Evolutionary conservation across 139 green algal genomes (phyloP), one percentile per base, ranked within the genome.

Genomic region (Zygnema circumcarinatum): DNA sequence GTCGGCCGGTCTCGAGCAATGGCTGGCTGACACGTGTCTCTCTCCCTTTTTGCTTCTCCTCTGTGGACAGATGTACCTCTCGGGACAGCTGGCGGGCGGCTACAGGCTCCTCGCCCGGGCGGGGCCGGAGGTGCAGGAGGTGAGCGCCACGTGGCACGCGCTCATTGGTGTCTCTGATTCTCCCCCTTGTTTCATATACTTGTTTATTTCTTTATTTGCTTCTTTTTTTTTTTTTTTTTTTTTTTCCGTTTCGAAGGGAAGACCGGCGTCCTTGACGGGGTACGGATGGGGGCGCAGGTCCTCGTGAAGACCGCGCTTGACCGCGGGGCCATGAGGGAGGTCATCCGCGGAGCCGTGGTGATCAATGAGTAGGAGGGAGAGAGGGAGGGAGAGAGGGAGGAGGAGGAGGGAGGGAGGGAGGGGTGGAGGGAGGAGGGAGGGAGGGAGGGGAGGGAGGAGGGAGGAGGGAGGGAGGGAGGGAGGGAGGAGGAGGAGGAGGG

Each of bases 61-160:
- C 56, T n/a, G n/a, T n/a, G n/a, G n/a, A 21, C 72, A 79, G 72
- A 36, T 79, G 21, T 79, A 32, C 21, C 21, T 79, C 21, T 79
- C 72, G 72, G 21, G 16, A 35, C 72, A 79, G 72, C 16, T 79
- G 72, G 72, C 38, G 21, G 40, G 40, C 22, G 72, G 72, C 20
- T 79, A 47, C 72, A 79, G 40, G 72, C 72, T 79, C 33, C 72
- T 79, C 29, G 72, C 72, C 20, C 16, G 72, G 16, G 20, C 72
- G 16, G 72, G 72, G 33, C 72, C 20, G 20, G 21, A 79, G 72
- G 72, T 79, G 20, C 72, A 79, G 22, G 72, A 79, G 72, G 72
- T 79, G n/a, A 79, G 21, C 54, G 54, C 29, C 54, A 29, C 54
- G 54, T 72, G 54, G 54, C 54, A 25, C 54, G 54, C 54, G 25